Conservation (phyloP, 2,329 filamentous ascomycete genomes). For the Escovopsis sp. region DNA sequence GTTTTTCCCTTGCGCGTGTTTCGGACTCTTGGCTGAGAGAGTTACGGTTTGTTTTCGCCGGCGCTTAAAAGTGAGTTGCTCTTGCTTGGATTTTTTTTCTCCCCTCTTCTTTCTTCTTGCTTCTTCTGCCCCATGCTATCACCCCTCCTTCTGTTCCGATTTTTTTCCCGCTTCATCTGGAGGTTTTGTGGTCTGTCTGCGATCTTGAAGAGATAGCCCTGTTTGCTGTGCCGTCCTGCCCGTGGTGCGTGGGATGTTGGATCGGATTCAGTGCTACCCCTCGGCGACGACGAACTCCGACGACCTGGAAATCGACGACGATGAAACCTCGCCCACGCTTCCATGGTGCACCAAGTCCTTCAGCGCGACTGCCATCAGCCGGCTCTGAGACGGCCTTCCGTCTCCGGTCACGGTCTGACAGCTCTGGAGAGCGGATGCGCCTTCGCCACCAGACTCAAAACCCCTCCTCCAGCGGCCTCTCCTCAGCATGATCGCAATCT, state of each 20-base stretch:
- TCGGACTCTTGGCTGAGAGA: constrained; percentile 28
- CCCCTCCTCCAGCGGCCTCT: no score
- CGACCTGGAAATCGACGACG: constrained; percentile 1
- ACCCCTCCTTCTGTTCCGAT: no score
- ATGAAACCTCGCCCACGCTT: neutral
- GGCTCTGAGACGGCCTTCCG: no score
- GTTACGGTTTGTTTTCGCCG: constrained; percentile 32
- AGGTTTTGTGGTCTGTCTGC: constrained; percentile 6
- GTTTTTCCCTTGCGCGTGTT: constrained; percentile 34
- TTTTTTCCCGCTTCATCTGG: constrained; percentile 3
- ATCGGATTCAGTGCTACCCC: constrained; percentile 6
- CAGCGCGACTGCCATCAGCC: no score
- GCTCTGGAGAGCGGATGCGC: no score
- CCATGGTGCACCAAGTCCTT: neutral
- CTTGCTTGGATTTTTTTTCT: constrained; percentile 5
- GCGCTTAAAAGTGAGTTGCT: constrained; percentile 39
- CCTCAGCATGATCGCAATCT: no score
- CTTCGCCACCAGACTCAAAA: no score
- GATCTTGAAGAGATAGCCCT: neutral
- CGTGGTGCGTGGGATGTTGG: constrained; percentile 4
- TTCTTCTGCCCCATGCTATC: constrained; percentile 7
- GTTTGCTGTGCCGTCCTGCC: constrained; percentile 3
- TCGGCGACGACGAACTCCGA: constrained; percentile 5
- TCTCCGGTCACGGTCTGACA: no score
- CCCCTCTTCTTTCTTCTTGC: constrained; percentile 6